A percentile compares a stretch with the other conserved stretches of the same genome.
These are phyloP conservation scores for Scleromitrula shiraiana DNA, from an alignment of 2,329 filamentous ascomycete species.

Conservation along the genomic window DNA sequence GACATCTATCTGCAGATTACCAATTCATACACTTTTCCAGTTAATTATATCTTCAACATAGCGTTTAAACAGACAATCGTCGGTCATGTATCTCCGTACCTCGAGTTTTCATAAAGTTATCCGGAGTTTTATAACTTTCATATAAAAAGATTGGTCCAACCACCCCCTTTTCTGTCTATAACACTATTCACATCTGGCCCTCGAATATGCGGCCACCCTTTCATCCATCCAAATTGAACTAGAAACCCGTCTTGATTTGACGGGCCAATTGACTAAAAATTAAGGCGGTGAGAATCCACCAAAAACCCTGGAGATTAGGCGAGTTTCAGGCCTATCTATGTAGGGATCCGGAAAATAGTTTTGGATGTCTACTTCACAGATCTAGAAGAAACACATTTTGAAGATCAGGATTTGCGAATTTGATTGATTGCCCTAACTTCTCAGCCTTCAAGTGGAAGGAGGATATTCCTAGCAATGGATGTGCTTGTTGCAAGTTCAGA, in stretches of 20 bases:
- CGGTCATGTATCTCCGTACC: slow-evolving; percentile 13
- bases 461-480: no score
- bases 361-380: neutral
- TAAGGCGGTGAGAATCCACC: slow-evolving; percentile 24
- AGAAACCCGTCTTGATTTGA: neutral
- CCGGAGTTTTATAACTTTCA: slow-evolving; percentile 20
- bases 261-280: slow-evolving; percentile 16
- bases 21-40: neutral
- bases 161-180: slow-evolving; percentile 22
- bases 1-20: slow-evolving; percentile 7
- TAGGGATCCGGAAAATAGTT: slow-evolving; percentile 15
- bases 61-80: slow-evolving; percentile 10
- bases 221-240: slow-evolving; percentile 3
- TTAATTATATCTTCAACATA: neutral
- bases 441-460: neutral
- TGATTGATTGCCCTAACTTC: neutral
- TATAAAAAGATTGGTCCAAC: slow-evolving; percentile 20
- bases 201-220: slow-evolving; percentile 27
- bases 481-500: no score
- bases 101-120: slow-evolving; percentile 16
- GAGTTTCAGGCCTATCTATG: slow-evolving; percentile 12
- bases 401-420: neutral
- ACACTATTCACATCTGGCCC: slow-evolving; percentile 22
- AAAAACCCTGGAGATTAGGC: slow-evolving; percentile 12
- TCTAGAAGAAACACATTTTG: neutral